Base-by-base conservation (phyloP, 257 asterid species). In the Fraxinus excelsior region DNA sequence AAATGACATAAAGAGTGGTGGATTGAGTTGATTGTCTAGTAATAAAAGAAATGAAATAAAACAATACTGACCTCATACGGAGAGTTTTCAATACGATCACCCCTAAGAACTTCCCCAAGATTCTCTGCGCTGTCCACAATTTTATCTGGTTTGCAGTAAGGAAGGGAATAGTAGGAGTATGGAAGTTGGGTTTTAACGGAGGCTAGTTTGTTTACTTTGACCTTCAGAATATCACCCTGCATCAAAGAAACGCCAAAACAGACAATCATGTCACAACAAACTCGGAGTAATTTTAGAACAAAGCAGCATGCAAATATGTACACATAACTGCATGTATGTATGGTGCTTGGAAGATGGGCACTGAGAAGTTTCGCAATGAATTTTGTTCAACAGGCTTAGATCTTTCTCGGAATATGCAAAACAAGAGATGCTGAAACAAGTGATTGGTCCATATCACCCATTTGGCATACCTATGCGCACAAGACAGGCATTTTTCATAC, bases 71-170 rank as follows among this genome's bases (percentile, higher is more conserved):
- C 71, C 40, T 9, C 71, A 28, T 66, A 66, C 19, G n/a, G 71
- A 31, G 71, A 66, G 71, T 66, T 66, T n/a, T 28, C 71, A 66
- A 66, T 66, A 26, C 71, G 71, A 66, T 66, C 71, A 13, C 71
- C 71, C 2, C 71, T 40, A 66, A 66, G 71, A 25, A 66, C 71
- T 29, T 66, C 71, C 19, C 71, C 71, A 14, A 66, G 71, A 66
- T 66, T 66, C 40, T 66, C 71, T 0, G 21, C 40, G 3, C 38
- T 66, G n/a, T 66, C 71, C 34, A 67, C n/a, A 12, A 67, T 67
- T 28, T 28, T 26, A 13, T 67, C 26, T 67, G 40, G 71, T 26
- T 32, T 12, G 12, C 71, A 67, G 23, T 29, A 67, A 67, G 71
- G 71, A 28, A 66, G 71, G 42, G 42, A 37, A 37, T 37, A 37